Conservation (phyloP, 2,329 filamentous ascomycete genomes). For the Dothistroma septosporum region DNA sequence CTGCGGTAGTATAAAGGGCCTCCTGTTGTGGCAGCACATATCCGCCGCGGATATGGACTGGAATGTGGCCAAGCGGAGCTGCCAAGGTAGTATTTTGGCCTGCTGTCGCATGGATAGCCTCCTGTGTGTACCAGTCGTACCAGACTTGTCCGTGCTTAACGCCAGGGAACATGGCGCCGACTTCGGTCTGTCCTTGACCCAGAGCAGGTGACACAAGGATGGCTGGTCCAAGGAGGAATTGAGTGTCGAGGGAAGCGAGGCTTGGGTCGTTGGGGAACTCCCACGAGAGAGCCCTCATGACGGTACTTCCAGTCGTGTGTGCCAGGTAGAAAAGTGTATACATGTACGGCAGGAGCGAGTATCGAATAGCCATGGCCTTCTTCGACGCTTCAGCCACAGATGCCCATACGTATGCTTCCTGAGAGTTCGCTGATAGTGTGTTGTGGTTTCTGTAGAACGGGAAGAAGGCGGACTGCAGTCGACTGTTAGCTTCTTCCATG, state of each 20-base stretch:
- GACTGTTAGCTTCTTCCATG: conserved; percentile 39
- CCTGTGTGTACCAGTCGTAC: conserved; percentile 78
- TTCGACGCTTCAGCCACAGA: conserved; percentile 62
- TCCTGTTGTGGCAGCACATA: conserved; percentile 64
- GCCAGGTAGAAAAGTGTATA: conserved; percentile 69
- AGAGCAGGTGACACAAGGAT: conserved; percentile 66
- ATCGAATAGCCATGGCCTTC: conserved; percentile 65
- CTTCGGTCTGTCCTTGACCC: conserved; percentile 56
- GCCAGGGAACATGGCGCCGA: conserved; percentile 67
- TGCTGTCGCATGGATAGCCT: conserved; percentile 48
- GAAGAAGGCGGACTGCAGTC: conserved; percentile 56
- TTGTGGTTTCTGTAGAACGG: conserved; percentile 79
- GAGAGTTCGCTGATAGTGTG: conserved; percentile 53
- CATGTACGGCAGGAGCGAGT: conserved; percentile 67
- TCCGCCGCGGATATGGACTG: conserved; percentile 66
- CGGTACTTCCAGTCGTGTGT: conserved; percentile 62
- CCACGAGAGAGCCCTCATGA: conserved; percentile 70
- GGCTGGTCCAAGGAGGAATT: conserved; percentile 66
- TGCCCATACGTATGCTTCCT: conserved; percentile 69
- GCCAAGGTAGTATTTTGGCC: conserved; percentile 58
- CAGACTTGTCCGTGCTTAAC: conserved; percentile 57
- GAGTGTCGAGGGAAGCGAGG: conserved; percentile 62
- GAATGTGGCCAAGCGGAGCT: conserved; percentile 65
- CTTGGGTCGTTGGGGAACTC: conserved; percentile 69
- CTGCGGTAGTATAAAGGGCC: conserved; percentile 62